A percentile compares a stretch with the other conserved stretches of the same genome.
Evolutionary conservation across 2,329 filamentous ascomycete genomes (phyloP).

Genomic region (Xylogone sp.): DNA sequence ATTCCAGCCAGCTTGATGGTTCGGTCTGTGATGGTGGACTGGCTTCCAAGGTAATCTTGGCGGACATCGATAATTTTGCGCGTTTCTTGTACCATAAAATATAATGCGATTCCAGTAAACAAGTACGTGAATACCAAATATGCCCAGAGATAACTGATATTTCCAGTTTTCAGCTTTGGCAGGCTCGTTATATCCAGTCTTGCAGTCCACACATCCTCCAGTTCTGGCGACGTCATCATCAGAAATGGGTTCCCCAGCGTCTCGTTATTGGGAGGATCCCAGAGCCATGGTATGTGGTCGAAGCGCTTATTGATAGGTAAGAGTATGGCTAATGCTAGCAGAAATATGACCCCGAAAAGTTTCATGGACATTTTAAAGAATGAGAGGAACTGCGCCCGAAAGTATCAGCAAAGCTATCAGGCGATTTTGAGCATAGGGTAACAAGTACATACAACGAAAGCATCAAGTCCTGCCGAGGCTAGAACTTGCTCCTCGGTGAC

Average conservation of each 20-base stretch:
- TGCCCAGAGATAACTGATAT: constrained; percentile 70
- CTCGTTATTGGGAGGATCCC: not conserved
- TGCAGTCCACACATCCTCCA: constrained; percentile 1
- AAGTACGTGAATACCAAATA: constrained; percentile 94
- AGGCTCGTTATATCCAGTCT: not conserved
- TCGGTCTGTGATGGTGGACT: constrained; percentile 92
- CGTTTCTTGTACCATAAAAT: constrained; percentile 79
- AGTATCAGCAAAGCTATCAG: constrained; percentile 9
- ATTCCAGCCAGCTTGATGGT: constrained; percentile 92
- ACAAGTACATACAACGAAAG: constrained; percentile 68
- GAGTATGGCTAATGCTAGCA: constrained; percentile 78
- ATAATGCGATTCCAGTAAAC: constrained; percentile 78
- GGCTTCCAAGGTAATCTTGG: constrained; percentile 87
- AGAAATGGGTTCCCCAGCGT: not conserved
- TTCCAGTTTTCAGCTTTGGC: not conserved
- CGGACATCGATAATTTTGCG: constrained; percentile 78
- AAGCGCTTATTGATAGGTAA: constrained; percentile 80
- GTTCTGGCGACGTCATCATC: not conserved
- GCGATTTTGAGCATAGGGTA: not conserved
- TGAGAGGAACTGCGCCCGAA: constrained; percentile 64
- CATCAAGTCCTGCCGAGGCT: constrained; percentile 86
- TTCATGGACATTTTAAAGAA: constrained; percentile 96
- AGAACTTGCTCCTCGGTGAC: constrained; percentile 89
- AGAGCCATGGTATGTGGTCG: constrained; percentile 25
- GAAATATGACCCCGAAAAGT: constrained; percentile 73